Conservation (phyloP, 345 rosid species). For the Limnanthes douglasii region DNA sequence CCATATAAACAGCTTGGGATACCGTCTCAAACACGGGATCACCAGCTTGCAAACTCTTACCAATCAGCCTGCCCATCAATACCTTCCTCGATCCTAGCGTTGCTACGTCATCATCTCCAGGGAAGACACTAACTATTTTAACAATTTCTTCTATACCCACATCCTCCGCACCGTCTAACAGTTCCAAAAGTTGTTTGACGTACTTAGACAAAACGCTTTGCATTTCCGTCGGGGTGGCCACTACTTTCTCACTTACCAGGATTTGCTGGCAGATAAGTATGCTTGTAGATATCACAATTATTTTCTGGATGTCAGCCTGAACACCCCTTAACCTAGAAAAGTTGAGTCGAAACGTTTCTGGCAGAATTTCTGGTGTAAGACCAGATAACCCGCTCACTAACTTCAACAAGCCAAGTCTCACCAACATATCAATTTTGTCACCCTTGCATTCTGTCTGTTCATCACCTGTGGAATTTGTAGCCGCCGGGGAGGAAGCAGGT, state of each 20-base stretch:
- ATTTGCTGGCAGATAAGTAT: constrained; percentile 51
- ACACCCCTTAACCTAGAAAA: constrained; percentile 49
- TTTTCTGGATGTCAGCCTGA: constrained; percentile 76
- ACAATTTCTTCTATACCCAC: constrained; percentile 36
- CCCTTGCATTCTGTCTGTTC: constrained; percentile 48
- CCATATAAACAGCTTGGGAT: constrained; percentile 33
- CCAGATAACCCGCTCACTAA: constrained; percentile 50
- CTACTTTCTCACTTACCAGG: constrained; percentile 30
- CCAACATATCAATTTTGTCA: constrained; percentile 47
- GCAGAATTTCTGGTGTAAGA: constrained; percentile 33
- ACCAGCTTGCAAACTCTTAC: constrained; percentile 54
- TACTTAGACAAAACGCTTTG: constrained; percentile 21
- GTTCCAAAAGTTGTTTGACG: constrained; percentile 16
- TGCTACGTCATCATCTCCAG: constrained; percentile 6
- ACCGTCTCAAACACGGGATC: constrained; percentile 52
- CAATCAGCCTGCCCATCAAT: constrained; percentile 37
- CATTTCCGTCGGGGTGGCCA: constrained; percentile 23
- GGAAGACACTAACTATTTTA: constrained; percentile 19
- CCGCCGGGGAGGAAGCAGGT: no score
- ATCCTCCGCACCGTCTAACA: constrained; percentile 21
- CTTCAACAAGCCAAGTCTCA: constrained; percentile 74
- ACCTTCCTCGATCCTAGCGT: constrained; percentile 23
- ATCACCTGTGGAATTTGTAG: no score
- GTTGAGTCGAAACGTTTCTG: constrained; percentile 66
- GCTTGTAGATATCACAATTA: constrained; percentile 56